Percentiles rank a stretch among this genome's conserved stretches.
phyloP scores from a whole-genome alignment of 225 moss, liverwort and hornwort species.

The Straminergon stramineum region DNA sequence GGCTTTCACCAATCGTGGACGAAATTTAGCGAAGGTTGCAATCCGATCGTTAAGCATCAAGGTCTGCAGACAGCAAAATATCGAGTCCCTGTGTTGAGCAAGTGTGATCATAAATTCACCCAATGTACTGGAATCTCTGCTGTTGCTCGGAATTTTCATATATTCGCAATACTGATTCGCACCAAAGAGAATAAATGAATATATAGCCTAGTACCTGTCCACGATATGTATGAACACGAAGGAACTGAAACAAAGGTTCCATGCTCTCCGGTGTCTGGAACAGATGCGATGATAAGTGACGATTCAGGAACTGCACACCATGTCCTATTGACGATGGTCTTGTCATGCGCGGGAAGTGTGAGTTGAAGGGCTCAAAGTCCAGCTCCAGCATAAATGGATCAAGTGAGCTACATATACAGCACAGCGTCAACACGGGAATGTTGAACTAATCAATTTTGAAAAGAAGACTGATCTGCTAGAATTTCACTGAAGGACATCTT shows the following conservation, averaged over 20 bases:
- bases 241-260: conserved; percentile 67
- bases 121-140: not conserved
- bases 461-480: not conserved
- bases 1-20: conserved; percentile 41
- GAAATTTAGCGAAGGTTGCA: conserved; percentile 31
- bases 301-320: conserved; percentile 84
- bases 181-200: not conserved
- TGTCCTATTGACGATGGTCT: conserved; percentile 72
- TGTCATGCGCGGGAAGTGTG: conserved; percentile 66
- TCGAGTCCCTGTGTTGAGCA: not conserved
- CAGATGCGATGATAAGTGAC: conserved; percentile 75
- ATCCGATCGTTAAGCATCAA: conserved; percentile 82
- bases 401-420: conserved; percentile 7
- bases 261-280: conserved; percentile 56
- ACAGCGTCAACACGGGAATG: not conserved
- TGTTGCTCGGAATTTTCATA: not conserved
- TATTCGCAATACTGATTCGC: not conserved
- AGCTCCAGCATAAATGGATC: conserved; percentile 64
- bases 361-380: conserved; percentile 84
- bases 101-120: not conserved
- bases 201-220: conserved; percentile 5
- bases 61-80: conserved; percentile 22
- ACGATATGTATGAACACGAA: conserved; percentile 56
- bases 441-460: not conserved
- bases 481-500: not conserved